phyloP scores from a whole-genome alignment of 345 rosid genomes.

The Streptanthus diversifolius region DNA sequence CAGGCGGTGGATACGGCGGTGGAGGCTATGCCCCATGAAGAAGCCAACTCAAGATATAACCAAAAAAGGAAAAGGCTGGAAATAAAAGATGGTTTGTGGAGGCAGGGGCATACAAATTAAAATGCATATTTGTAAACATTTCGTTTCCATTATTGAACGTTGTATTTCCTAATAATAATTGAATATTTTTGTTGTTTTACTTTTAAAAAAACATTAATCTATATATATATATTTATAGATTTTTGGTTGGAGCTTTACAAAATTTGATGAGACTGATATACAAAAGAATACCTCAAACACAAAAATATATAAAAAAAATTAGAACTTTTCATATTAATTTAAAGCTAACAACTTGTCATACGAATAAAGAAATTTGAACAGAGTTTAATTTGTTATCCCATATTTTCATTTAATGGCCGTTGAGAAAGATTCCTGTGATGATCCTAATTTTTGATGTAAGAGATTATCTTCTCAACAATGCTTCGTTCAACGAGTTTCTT shows the following conservation, averaged over 20 bases:
- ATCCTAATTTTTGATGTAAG: not conserved
- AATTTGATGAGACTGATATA: conserved; percentile 2
- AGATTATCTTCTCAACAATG: conserved; percentile 5
- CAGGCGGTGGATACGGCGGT: conserved; percentile 41
- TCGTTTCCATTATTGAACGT: conserved; percentile 30
- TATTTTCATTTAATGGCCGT: not conserved
- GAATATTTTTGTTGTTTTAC: conserved; percentile 20
- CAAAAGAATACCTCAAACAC: conserved; percentile 1
- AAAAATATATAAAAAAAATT: not conserved
- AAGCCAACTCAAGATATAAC: not conserved
- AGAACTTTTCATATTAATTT: not conserved
- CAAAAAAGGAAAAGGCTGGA: conserved; percentile 5
- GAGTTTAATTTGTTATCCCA: not conserved
- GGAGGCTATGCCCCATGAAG: conserved; percentile 39
- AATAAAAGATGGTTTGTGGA: conserved; percentile 23
- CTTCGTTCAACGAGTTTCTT: conserved; percentile 12
- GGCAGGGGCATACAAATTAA: conserved; percentile 31
- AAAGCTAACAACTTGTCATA: conserved; percentile 7
- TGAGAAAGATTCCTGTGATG: not conserved
- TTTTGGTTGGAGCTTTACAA: conserved; percentile 9
- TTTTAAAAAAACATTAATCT: not conserved
- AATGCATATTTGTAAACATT: conserved; percentile 27
- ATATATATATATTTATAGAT: not conserved
- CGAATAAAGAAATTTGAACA: not conserved
- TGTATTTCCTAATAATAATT: conserved; percentile 25